Base-by-base conservation (phyloP, 371 early-diverging fungal species). In the Blakeslea trispora region DNA sequence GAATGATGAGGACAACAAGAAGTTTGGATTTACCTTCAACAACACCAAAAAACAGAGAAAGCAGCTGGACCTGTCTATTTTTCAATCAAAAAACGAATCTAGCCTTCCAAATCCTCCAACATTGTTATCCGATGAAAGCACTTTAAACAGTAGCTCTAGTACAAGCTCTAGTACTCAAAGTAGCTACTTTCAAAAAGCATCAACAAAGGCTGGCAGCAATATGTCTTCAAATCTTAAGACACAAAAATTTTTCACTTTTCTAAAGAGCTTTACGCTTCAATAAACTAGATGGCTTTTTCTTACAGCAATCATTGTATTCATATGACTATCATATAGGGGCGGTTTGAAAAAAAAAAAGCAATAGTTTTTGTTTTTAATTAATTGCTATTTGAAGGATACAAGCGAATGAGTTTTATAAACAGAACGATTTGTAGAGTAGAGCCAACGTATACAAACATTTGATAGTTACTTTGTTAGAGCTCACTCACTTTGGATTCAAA, bases 131-230 rank as follows among this genome's bases (percentile, higher is more conserved):
- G 74, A 71, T 50, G 74, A 64, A 21, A 77, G 77, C 51, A 71
- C 74, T 19, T 54, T 77, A 44, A 77, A 74, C 37, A 65, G 66
- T 44, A 73, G 71, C 23, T 71, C 68, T 50, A 71, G 68, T 39
- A 59, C 59, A 54, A 48, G 65, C 23, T 59, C 55, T 6, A 59
- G 57, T 28, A 24, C 48, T 44, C 63, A 56, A 17, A 53, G 53
- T 35, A 56, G 42, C 41, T 46, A 28, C 44, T 55, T 37, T 31
- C 49, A 39, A 61, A 54, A 39, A 13, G 39, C 42, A 50, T 50
- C 45, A 18, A 52, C 34, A 48, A 50, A 18, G 44, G 42, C 18
- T 34, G 37, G 34, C 24, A 51, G 43, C 35, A 51, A 22, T 45
- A 55, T 23, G 52, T 48, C 6, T 50, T 50, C 34, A 49, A 23